Base-by-base conservation (phyloP, 768 basidiomycete genomes). In the Collybia mongolica region DNA sequence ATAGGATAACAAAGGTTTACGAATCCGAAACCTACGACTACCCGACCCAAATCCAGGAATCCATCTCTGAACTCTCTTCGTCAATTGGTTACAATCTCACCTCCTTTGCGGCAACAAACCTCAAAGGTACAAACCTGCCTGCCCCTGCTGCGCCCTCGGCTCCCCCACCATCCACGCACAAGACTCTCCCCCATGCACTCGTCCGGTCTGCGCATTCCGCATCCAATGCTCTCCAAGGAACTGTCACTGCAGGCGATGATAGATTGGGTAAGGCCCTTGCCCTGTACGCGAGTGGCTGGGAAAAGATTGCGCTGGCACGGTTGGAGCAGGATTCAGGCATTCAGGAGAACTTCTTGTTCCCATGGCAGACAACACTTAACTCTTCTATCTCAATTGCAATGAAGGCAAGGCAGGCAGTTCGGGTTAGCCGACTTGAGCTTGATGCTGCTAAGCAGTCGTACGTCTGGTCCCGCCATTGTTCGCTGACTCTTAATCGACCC, bases 111-210 rank as follows among this genome's bases (percentile, higher is more conserved):
- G 90, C 91, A 3, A 81, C 80, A 61, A 93, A 93, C 70, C 80
- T 92, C 64, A 92, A 91, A 67, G 91, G 90, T 45, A 94, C 93
- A 32, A 88, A 87, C 64, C 79, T 95, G 36, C 92, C 93, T 39
- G 76, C 82, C 2, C 90, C 92, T 15, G 49, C 57, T 23, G 69
- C 80, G 2, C 82, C 86, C 17, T 61, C 82, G 39, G 68, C 83
- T 0, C 74, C 82, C 1, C 77, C 81, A 19, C 70, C 73, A 2
- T 63, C 72, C 22, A 87, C 86, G 60, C 93, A 94, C 76, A 98
- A 98, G 83, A 98, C 97, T 0, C 87, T 98, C 46, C 92, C 97
- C 0, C 97, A 98, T 60, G 96, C 97, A 0, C 81, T 98, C 46
- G 79, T 85, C 17, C 88, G 97, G 44, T 87, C 95, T 0, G 83